phyloP scores from a whole-genome alignment of 1,284 basidiomycete genomes.

The Phenoliferia sp. region DNA sequence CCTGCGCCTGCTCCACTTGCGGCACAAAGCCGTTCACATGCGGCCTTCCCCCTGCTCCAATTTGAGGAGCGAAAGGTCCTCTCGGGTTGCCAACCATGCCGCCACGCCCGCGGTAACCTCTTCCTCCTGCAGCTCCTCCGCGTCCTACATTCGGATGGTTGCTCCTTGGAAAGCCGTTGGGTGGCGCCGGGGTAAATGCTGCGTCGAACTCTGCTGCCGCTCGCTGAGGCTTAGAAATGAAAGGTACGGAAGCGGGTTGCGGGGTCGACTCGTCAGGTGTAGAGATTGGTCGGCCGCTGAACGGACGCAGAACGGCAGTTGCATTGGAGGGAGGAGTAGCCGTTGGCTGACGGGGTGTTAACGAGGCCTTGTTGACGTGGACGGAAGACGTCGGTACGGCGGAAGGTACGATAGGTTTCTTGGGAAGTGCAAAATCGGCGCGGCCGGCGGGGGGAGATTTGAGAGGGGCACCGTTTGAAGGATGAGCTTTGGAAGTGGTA shows the following conservation, averaged over 20 bases:
- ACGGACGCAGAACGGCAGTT: neutral
- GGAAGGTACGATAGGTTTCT: constrained; percentile 4
- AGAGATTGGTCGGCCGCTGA: neutral
- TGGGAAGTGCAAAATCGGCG: constrained; percentile 2
- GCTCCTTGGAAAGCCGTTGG: neutral
- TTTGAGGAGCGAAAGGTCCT: neutral
- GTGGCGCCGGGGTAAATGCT: neutral
- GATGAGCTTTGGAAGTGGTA: neutral
- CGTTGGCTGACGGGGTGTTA: neutral
- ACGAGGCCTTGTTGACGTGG: neutral
- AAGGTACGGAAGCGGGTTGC: neutral
- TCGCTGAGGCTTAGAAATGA: neutral
- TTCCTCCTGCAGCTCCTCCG: neutral
- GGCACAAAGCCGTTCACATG: neutral
- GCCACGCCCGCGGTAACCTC: neutral
- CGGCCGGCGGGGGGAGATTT: constrained; percentile 3
- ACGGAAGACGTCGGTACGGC: neutral
- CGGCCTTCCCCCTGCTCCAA: neutral
- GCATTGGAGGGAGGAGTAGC: neutral
- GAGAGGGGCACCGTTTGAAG: constrained; percentile 5
- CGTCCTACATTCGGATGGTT: neutral
- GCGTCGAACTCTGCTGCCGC: neutral
- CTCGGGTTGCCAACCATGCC: neutral
- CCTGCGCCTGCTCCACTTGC: neutral
- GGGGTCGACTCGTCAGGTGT: neutral